Base-by-base conservation (phyloP, 148 eudicot species). In the Vaccinium darrowii region DNA sequence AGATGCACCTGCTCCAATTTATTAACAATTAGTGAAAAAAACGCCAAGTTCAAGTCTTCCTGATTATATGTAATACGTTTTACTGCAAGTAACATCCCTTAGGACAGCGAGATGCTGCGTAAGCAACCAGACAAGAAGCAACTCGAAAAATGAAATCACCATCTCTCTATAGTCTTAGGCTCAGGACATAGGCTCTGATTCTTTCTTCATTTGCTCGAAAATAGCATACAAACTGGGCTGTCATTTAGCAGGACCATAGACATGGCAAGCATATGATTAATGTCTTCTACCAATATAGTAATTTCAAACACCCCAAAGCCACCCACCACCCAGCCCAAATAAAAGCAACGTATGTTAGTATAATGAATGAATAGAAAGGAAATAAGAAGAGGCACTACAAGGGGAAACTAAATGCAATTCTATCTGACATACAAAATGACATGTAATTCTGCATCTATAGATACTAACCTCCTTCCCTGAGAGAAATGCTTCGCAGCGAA, bases 401-500 rank as follows among this genome's bases (percentile, higher is more conserved):
- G 25, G 51, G 27, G 30, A 30, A 58, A 2, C 4, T 10, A 58
- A 19, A 33, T 58, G 23, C 72, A 60, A 19, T 80, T 49, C 56
- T 5, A 83, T 57, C 60, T 33, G 80, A 52, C 65, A 54, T 49
- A 52, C 43, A 77, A 81, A 18, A 47, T 14, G 12, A 5, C 47
- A 43, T 18, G 73, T 16, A 25, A 12, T 19, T 57, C 65, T 8
- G 14, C 12, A 76, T 4, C 60, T 23, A 43, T 80, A 79, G 69
- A 51, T 11, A 62, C 88, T 27, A 92, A 96, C 99, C 99, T 92
- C 92, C 94, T 86, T 89, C 91, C 82, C 89, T 88, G 62, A 97
- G 92, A 87, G 98, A 87, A 88, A 94, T 87, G 85, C 84, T 90
- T 88, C 94, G 89, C 85, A 97, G 88, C 53, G 99, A 93, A 91